phyloP scores from a whole-genome alignment of 768 basidiomycete genomes.

The Trametes maxima region DNA sequence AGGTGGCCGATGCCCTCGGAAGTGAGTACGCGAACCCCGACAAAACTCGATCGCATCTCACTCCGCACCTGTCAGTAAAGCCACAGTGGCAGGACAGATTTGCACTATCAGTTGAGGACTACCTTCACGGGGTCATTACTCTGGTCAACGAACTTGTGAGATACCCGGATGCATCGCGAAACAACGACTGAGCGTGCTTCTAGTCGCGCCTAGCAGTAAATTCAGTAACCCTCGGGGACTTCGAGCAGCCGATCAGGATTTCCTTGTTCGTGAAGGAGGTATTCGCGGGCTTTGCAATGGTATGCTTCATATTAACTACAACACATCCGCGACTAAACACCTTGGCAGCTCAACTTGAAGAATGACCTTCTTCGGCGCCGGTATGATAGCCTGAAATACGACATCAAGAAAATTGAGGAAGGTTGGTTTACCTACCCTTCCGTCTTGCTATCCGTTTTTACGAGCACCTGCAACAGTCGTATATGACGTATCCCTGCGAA shows the following conservation, averaged over 20 bases:
- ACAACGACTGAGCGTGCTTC: background rate
- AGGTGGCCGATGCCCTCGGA: conserved; percentile 59
- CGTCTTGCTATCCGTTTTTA: background rate
- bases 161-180: conserved; percentile 3
- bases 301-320: conserved; percentile 29
- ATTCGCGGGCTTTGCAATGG: conserved; percentile 86
- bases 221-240: conserved; percentile 80
- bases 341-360: conserved; percentile 71
- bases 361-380: conserved; percentile 75
- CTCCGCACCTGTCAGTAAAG: conserved; percentile 48
- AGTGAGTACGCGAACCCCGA: conserved; percentile 47
- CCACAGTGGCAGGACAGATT: conserved; percentile 72
- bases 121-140: conserved; percentile 77
- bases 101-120: conserved; percentile 70
- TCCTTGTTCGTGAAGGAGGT: conserved; percentile 80
- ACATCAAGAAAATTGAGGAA: conserved; percentile 89
- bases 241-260: conserved; percentile 76
- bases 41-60: background rate
- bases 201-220: conserved; percentile 82
- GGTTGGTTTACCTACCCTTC: conserved; percentile 43
- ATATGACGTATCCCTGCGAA: conserved; percentile 81
- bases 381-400: conserved; percentile 84
- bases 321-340: background rate
- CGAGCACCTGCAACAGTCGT: conserved; percentile 55
- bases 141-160: conserved; percentile 80